Conservation (phyloP, 1,284 basidiomycete genomes). For the Heliocybe sulcata region DNA sequence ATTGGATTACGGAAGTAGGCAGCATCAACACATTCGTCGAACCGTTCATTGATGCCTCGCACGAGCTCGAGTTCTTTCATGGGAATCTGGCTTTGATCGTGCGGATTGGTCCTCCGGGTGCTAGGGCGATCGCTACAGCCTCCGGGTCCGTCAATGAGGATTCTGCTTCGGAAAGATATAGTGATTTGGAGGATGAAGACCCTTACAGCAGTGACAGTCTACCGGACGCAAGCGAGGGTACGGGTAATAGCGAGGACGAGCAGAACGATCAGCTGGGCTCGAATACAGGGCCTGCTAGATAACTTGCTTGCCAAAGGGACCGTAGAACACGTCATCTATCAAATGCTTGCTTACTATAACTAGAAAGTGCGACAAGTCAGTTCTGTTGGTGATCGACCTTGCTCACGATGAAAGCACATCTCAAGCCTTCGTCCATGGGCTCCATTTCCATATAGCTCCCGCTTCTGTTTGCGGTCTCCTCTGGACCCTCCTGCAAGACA, state of each 20-base stretch:
- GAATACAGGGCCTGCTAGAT: too few species aligned
- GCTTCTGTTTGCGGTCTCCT: constrained; percentile 21
- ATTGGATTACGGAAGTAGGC: neutral
- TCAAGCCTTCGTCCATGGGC: constrained; percentile 25
- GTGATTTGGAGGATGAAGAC: too few species aligned
- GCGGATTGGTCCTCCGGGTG: neutral
- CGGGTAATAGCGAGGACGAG: too few species aligned
- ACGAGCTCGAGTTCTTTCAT: neutral
- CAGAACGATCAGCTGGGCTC: too few species aligned
- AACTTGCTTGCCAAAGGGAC: too few species aligned
- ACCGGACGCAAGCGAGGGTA: too few species aligned
- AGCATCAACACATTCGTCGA: neutral
- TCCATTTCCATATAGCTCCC: constrained; percentile 38
- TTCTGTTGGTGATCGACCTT: constrained; percentile 22
- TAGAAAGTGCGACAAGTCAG: too few species aligned
- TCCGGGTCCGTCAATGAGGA: too few species aligned
- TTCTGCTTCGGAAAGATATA: too few species aligned
- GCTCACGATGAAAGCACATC: constrained; percentile 29
- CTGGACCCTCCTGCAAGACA: constrained; percentile 35
- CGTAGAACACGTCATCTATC: too few species aligned
- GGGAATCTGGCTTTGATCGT: neutral
- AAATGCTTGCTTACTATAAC: too few species aligned
- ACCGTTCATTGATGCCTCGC: neutral
- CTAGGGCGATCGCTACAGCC: neutral
- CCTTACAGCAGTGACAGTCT: too few species aligned